Evolutionary conservation across 148 eudicot genomes (phyloP).

Genomic region (Salicornia ramosissima): DNA sequence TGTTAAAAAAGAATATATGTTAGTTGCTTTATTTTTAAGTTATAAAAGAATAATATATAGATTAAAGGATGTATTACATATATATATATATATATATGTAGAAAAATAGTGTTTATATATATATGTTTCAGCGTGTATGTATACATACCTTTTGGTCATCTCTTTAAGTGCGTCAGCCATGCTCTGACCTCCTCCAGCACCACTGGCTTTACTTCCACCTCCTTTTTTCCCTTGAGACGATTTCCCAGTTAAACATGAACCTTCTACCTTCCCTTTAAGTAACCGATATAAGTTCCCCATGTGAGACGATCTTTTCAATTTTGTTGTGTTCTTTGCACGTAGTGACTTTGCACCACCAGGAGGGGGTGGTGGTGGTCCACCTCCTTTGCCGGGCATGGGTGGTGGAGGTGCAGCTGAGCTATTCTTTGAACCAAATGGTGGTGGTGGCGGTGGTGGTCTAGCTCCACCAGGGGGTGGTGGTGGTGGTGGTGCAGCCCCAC

Average conservation of each 20-base stretch:
- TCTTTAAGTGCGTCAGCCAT: slow-evolving; percentile 99
- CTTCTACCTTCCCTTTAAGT: slow-evolving; percentile 92
- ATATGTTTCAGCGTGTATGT: too few relatives aligned
- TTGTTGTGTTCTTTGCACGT: slow-evolving; percentile 59
- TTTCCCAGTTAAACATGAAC: slow-evolving; percentile 56
- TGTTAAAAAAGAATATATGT: too few relatives aligned
- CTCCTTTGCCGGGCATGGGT: slow-evolving; percentile 41
- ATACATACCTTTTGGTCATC: slow-evolving; percentile 83
- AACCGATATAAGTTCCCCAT: slow-evolving; percentile 79
- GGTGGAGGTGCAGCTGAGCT: slow-evolving; percentile 46
- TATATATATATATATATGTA: too few relatives aligned
- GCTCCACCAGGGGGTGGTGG: slow-evolving; percentile 44
- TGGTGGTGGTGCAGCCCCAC: slow-evolving; percentile 36
- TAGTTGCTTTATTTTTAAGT: too few relatives aligned
- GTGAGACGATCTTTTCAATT: slow-evolving; percentile 83
- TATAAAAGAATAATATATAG: too few relatives aligned
- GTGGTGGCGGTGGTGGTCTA: slow-evolving; percentile 42
- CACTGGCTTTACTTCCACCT: slow-evolving; percentile 33
- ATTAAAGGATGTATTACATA: too few relatives aligned
- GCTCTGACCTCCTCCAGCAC: slow-evolving; percentile 69
- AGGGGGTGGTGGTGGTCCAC: slow-evolving; percentile 71
- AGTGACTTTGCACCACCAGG: slow-evolving; percentile 42
- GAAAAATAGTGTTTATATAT: too few relatives aligned
- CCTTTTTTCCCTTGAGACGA: slow-evolving; percentile 49
- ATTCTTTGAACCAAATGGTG: slow-evolving; percentile 34